phyloP scores from a whole-genome alignment of 257 asterid species.

The Lithospermum erythrorhizon region DNA sequence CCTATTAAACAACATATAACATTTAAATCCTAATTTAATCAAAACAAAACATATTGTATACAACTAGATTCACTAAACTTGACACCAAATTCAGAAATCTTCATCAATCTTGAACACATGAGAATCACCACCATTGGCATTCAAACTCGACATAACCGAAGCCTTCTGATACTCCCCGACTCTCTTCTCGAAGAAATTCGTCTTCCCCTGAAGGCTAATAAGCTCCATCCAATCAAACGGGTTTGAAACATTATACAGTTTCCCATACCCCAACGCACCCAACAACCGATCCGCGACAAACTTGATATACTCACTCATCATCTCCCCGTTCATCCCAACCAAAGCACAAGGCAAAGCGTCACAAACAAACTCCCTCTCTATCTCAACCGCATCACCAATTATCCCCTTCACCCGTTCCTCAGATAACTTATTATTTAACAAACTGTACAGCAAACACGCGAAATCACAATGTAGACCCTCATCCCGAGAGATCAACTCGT shows the following conservation, averaged over 20 bases:
- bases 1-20: too few relatives aligned
- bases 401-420: slow-evolving; percentile 65
- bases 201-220: slow-evolving; percentile 90
- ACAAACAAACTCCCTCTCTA: slow-evolving; percentile 73
- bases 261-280: slow-evolving; percentile 53
- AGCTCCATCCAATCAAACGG: slow-evolving; percentile 98
- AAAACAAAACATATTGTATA: too few relatives aligned
- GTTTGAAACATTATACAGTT: slow-evolving; percentile 46
- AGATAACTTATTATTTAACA: slow-evolving; percentile 51
- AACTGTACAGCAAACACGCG: slow-evolving; percentile 71
- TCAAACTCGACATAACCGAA: slow-evolving; percentile 60
- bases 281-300: slow-evolving; percentile 81
- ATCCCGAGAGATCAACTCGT: slow-evolving; percentile 76
- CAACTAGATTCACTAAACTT: too few relatives aligned
- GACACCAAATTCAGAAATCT: slow-evolving; percentile 39
- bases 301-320: slow-evolving; percentile 75
- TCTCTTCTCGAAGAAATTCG: slow-evolving; percentile 90
- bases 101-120: slow-evolving; percentile 66
- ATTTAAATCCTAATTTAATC: too few relatives aligned
- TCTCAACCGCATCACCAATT: slow-evolving; percentile 59
- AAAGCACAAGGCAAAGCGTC: slow-evolving; percentile 79
- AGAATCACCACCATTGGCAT: slow-evolving; percentile 35
- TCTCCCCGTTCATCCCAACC: slow-evolving; percentile 69
- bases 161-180: slow-evolving; percentile 98
- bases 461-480: slow-evolving; percentile 91